These are phyloP conservation scores for Spiraea crenata DNA, from an alignment of 331 rosid genomes.

Conservation along the genomic window DNA sequence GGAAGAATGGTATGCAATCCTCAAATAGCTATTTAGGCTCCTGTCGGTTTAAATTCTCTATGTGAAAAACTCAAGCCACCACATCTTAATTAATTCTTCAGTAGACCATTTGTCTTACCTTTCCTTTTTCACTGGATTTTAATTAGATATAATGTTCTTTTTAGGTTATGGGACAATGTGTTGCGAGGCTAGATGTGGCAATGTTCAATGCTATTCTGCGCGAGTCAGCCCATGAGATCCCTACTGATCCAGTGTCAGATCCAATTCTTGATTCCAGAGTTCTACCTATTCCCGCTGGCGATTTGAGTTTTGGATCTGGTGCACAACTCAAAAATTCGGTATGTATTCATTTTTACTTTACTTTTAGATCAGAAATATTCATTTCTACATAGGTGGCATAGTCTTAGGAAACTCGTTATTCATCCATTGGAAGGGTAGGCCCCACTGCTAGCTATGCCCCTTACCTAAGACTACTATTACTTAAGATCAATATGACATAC, in stretches of 20 bases:
- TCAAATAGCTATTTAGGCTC: neutral
- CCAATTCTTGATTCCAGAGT: constrained; percentile 89
- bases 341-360: constrained; percentile 16
- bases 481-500: neutral
- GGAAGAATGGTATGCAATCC: constrained; percentile 62
- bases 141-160: constrained; percentile 22
- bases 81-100: constrained; percentile 8
- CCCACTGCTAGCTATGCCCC: neutral
- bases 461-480: neutral
- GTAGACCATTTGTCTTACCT: constrained; percentile 8
- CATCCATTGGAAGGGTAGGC: neutral
- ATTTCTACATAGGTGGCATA: neutral
- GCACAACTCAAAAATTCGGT: constrained; percentile 97
- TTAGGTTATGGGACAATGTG: constrained; percentile 89
- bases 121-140: constrained; percentile 24
- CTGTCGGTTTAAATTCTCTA: neutral
- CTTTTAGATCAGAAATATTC: neutral
- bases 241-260: constrained; percentile 96
- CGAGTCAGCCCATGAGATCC: constrained; percentile 89
- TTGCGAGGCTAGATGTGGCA: constrained; percentile 87
- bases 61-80: neutral
- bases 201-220: constrained; percentile 97
- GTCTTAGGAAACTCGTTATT: neutral
- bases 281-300: constrained; percentile 94
- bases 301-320: constrained; percentile 96